Evolutionary conservation across 805 yeast genomes (phyloP).

Genomic region (Cyberlindnera lachancei): DNA sequence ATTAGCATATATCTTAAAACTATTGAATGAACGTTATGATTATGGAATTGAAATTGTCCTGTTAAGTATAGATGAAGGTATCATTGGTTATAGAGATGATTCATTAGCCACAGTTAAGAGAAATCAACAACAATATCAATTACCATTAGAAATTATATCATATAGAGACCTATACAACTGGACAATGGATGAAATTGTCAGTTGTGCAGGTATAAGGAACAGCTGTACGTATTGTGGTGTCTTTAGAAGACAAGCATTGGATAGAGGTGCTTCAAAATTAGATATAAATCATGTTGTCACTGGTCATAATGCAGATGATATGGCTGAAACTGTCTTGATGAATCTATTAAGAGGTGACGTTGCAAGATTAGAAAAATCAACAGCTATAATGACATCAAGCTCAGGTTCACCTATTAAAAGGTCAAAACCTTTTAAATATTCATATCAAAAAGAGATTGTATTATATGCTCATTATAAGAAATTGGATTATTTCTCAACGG

Average conservation of each 20-base stretch:
- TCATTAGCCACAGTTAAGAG: slow-evolving; percentile 94
- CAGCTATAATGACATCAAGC: slow-evolving; percentile 75
- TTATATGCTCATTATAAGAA: slow-evolving; percentile 94
- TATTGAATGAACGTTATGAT: slow-evolving; percentile 78
- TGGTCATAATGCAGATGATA: slow-evolving; percentile 98
- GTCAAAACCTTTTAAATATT: slow-evolving; percentile 91
- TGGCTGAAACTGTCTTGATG: slow-evolving; percentile 98
- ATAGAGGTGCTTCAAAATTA: slow-evolving; percentile 85
- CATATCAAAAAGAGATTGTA: slow-evolving; percentile 96
- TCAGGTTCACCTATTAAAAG: slow-evolving; percentile 86
- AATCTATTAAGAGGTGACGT: slow-evolving; percentile 93
- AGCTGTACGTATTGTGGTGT: slow-evolving; percentile 99
- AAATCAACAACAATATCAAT: slow-evolving; percentile 76
- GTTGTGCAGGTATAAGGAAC: slow-evolving; percentile 87
- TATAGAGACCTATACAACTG: slow-evolving; percentile 88
- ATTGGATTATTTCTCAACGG: slow-evolving; percentile 93
- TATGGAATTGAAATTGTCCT: slow-evolving; percentile 83
- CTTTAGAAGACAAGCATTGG: slow-evolving; percentile 90
- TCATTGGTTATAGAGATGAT: slow-evolving; percentile 94
- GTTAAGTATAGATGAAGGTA: slow-evolving; percentile 92
- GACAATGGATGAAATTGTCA: slow-evolving; percentile 98
- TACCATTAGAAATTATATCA: slow-evolving; percentile 75
- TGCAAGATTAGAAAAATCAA: slow-evolving; percentile 83
- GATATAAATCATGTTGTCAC: slow-evolving; percentile 89
- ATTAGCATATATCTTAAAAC: slow-evolving; percentile 77